Percentiles rank a stretch among this genome's conserved stretches.
Conservation (phyloP, 148 eudicot genomes). For the Rheum nobile region DNA sequence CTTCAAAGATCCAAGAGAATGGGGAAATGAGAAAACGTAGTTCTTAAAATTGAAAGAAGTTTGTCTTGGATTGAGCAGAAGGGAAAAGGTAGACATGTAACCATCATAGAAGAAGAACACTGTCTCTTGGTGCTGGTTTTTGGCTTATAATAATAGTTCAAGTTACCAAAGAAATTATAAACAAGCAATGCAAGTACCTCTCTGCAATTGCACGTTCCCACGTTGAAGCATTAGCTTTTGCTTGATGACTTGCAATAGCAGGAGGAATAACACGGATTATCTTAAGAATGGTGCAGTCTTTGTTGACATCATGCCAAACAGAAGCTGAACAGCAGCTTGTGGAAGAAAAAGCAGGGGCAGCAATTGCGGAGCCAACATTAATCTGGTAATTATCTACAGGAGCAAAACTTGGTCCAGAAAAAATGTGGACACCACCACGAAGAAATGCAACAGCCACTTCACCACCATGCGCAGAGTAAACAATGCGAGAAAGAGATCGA, state of each 20-base stretch:
- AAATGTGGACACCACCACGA: slow-evolving; percentile 82
- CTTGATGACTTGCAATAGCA: slow-evolving; percentile 60
- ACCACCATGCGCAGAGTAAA: slow-evolving; percentile 95
- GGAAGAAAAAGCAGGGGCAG: slow-evolving; percentile 96
- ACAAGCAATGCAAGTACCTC: slow-evolving; percentile 35
- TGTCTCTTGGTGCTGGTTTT: background rate
- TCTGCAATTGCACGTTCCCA: slow-evolving; percentile 99
- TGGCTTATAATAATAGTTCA: background rate
- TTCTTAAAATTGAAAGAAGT: background rate
- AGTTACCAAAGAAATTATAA: background rate
- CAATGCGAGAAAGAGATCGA: slow-evolving; percentile 88
- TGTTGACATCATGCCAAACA: slow-evolving; percentile 79
- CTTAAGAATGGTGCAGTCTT: slow-evolving; percentile 74
- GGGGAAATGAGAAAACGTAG: background rate
- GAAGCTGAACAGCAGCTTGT: slow-evolving; percentile 98
- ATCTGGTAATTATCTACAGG: slow-evolving; percentile 88
- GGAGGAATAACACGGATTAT: slow-evolving; percentile 94
- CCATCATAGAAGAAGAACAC: background rate
- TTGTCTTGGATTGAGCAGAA: background rate
- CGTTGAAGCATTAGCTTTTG: slow-evolving; percentile 61
- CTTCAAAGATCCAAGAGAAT: background rate
- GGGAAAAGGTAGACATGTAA: background rate
- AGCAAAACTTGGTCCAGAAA: slow-evolving; percentile 69
- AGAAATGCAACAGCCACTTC: slow-evolving; percentile 96
- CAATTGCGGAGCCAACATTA: slow-evolving; percentile 84